phyloP scores from a whole-genome alignment of 2,329 filamentous ascomycete genomes.

The Fusarium penzigii region DNA sequence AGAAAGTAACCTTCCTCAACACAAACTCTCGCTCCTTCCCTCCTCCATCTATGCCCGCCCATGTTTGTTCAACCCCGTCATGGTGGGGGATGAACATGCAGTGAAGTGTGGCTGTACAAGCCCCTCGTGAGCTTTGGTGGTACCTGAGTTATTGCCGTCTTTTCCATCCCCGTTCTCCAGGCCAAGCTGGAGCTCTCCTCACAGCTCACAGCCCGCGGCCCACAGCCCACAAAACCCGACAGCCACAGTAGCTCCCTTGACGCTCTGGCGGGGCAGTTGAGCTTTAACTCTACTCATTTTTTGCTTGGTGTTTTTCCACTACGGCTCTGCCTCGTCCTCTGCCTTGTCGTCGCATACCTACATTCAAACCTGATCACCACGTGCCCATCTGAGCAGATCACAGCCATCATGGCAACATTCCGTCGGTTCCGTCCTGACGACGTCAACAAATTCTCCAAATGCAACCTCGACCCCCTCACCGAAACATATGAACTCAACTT shows the following conservation, averaged over 20 bases:
- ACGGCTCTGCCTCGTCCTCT: not conserved
- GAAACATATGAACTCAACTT: constrained; percentile 96
- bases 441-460: constrained; percentile 86
- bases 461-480: constrained; percentile 95
- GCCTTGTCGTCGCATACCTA: not conserved
- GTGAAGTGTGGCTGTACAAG: not conserved
- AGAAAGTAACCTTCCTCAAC: no score
- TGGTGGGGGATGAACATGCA: not conserved
- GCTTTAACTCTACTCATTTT: not conserved
- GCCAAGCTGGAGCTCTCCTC: not conserved
- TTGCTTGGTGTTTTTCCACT: not conserved
- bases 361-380: not conserved
- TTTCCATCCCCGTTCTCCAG: not conserved
- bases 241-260: no score
- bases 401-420: constrained; percentile 55
- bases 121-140: not conserved
- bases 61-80: not conserved
- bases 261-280: not conserved
- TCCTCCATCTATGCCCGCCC: not conserved
- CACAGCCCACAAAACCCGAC: not conserved
- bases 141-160: not conserved
- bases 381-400: not conserved
- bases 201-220: not conserved
- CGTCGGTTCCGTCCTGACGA: constrained; percentile 83
- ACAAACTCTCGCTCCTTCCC: not conserved